These are phyloP conservation scores for Thermochaetoides thermophila DNA, from an alignment of 495 filamentous ascomycete species.

Conservation along the genomic window DNA sequence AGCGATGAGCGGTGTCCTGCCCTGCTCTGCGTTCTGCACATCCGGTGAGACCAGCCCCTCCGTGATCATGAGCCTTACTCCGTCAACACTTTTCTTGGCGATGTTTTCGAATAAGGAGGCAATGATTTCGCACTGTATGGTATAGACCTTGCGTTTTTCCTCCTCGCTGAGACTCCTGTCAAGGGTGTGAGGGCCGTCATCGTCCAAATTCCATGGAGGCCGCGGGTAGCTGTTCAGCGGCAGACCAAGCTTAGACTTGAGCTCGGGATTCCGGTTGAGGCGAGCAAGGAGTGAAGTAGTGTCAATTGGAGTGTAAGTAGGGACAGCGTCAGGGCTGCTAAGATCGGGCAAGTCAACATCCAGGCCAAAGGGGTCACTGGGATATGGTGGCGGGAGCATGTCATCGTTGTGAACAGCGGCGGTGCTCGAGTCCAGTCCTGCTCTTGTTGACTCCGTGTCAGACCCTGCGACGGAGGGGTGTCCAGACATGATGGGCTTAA, in stretches of 20 bases:
- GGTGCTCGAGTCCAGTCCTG: too few species aligned
- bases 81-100: conserved; percentile 6
- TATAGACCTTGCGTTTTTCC: background rate
- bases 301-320: too few species aligned
- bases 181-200: background rate
- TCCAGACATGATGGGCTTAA: too few species aligned
- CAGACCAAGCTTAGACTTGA: conserved; percentile 1
- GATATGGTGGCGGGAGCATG: too few species aligned
- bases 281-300: too few species aligned
- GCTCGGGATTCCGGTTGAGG: background rate
- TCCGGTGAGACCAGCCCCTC: conserved; percentile 17
- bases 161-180: background rate
- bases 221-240: conserved; percentile 7
- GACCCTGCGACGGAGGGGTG: too few species aligned
- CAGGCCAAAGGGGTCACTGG: too few species aligned
- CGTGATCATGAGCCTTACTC: conserved; percentile 9
- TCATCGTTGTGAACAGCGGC: too few species aligned
- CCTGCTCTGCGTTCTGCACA: conserved; percentile 6
- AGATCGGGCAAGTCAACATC: too few species aligned
- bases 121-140: conserved; percentile 9
- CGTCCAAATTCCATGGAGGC: background rate
- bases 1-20: conserved; percentile 21
- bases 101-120: conserved; percentile 12
- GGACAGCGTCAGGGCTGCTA: too few species aligned
- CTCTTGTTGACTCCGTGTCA: too few species aligned